Evolutionary conservation across 2,329 filamentous ascomycete species (phyloP).

Genomic region (Thermomyces lanuginosus): DNA sequence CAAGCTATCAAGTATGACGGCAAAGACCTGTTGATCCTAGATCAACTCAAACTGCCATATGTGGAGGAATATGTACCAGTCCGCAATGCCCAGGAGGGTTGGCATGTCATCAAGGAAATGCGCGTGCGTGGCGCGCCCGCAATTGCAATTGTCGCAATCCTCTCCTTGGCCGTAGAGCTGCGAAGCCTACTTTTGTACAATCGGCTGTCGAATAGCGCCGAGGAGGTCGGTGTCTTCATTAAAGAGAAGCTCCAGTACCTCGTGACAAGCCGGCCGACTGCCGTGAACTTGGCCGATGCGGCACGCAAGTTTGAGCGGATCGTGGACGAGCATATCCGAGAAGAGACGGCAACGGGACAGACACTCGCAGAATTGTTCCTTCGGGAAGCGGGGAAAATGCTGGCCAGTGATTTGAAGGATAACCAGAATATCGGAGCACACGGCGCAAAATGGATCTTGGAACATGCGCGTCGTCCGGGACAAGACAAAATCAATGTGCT

Average conservation of each 20-base stretch:
- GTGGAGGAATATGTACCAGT: constrained; percentile 41
- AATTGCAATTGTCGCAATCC: constrained; percentile 91
- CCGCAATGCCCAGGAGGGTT: constrained; percentile 40
- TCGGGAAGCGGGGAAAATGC: constrained; percentile 65
- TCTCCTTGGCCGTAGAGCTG: constrained; percentile 76
- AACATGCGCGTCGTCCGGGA: constrained; percentile 36
- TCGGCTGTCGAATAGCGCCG: constrained; percentile 35
- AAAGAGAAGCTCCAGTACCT: constrained; percentile 67
- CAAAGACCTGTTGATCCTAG: constrained; percentile 43
- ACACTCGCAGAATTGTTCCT: constrained; percentile 56
- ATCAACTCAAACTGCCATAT: constrained; percentile 47
- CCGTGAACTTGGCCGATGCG: constrained; percentile 86
- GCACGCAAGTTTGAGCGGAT: constrained; percentile 59
- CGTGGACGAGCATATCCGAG: constrained; percentile 33
- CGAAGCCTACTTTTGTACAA: constrained; percentile 25
- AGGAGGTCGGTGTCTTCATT: constrained; percentile 53
- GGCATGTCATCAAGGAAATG: constrained; percentile 52
- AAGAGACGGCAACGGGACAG: constrained; percentile 18
- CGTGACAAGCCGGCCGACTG: constrained; percentile 76
- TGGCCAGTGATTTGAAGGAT: constrained; percentile 70
- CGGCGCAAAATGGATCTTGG: constrained; percentile 68
- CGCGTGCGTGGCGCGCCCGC: constrained; percentile 63
- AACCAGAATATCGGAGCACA: constrained; percentile 72
- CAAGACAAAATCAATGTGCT: constrained; percentile 57
- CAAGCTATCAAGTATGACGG: constrained; percentile 45